Evolutionary conservation across 2,329 filamentous ascomycete genomes (phyloP).

Genomic region (Hypomyces perniciosus): DNA sequence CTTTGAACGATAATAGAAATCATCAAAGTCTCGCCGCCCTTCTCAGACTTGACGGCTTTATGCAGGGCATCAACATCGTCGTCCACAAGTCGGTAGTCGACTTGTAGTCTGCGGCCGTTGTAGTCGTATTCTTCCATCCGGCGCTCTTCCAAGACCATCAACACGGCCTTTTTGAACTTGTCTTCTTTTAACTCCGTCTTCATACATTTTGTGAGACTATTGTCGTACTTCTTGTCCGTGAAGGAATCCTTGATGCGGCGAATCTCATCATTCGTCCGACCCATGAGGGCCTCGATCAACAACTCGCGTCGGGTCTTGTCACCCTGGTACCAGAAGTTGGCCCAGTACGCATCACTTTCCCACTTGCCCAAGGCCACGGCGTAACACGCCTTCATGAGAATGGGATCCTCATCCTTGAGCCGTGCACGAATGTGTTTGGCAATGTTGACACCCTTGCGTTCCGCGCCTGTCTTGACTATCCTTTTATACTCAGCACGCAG

Average conservation of each 20-base stretch:
- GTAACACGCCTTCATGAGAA: conserved; percentile 87
- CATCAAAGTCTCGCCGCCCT: conserved; percentile 84
- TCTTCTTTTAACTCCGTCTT: conserved; percentile 88
- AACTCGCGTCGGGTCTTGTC: conserved; percentile 80
- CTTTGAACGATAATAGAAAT: conserved; percentile 75
- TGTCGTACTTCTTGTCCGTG: conserved; percentile 83
- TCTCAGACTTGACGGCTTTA: conserved; percentile 61
- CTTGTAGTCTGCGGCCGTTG: conserved; percentile 49
- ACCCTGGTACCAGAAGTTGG: conserved; percentile 94
- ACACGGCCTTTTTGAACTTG: conserved; percentile 86
- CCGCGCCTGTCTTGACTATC: conserved; percentile 70
- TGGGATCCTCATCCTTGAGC: conserved; percentile 66
- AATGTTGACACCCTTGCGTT: conserved; percentile 73
- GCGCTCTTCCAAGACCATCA: conserved; percentile 75
- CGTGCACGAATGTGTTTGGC: conserved; percentile 76
- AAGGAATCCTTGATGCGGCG: conserved; percentile 81
- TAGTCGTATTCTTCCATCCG: conserved; percentile 76
- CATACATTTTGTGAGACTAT: conserved; percentile 80
- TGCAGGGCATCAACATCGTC: conserved; percentile 70
- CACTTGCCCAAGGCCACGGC: conserved; percentile 82
- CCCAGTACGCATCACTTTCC: conserved; percentile 96
- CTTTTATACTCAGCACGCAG: conserved; percentile 87
- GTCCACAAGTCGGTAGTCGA: conserved; percentile 56
- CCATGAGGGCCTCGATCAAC: conserved; percentile 89
- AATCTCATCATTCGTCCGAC: conserved; percentile 82